phyloP scores from a whole-genome alignment of 2,329 filamentous ascomycete species.

The Xylariaceae sp. region DNA sequence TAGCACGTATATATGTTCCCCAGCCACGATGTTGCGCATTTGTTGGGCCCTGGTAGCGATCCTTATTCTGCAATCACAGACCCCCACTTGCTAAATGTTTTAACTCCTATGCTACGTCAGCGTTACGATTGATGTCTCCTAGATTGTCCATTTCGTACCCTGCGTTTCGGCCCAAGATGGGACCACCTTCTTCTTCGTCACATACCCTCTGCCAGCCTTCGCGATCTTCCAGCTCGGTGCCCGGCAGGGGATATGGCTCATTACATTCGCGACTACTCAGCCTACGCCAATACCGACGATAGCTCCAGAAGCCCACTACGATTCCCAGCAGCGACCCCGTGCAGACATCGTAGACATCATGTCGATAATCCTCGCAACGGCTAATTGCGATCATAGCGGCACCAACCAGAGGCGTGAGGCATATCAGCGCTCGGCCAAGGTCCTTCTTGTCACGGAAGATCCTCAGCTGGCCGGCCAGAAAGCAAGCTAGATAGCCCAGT shows the following conservation, averaged over 20 bases:
- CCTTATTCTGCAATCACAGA: too few species aligned
- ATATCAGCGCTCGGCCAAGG: slow-evolving; percentile 55
- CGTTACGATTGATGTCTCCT: slow-evolving; percentile 10
- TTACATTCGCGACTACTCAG: slow-evolving; percentile 52
- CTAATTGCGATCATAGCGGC: slow-evolving; percentile 68
- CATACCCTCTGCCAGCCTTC: slow-evolving; percentile 43
- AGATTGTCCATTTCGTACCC: slow-evolving; percentile 31
- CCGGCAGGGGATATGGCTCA: slow-evolving; percentile 54
- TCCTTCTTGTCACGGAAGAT: slow-evolving; percentile 53
- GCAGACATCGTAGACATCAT: slow-evolving; percentile 69
- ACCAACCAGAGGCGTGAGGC: slow-evolving; percentile 57
- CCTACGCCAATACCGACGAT: slow-evolving; percentile 61
- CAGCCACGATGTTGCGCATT: too few species aligned
- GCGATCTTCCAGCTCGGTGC: slow-evolving; percentile 29
- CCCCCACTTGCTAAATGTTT: too few species aligned
- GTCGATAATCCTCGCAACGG: slow-evolving; percentile 67
- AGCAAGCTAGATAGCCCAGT: slow-evolving; percentile 70
- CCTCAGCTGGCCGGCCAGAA: slow-evolving; percentile 64
- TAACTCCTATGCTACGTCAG: slow-evolving; percentile 18
- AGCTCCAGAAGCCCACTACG: slow-evolving; percentile 62
- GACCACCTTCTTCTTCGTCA: slow-evolving; percentile 52
- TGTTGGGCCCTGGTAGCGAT: too few species aligned
- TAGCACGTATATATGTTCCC: too few species aligned
- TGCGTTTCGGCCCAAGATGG: slow-evolving; percentile 28
- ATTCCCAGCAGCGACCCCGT: slow-evolving; percentile 60